These are phyloP conservation scores for California macrophylla DNA, from an alignment of 441 rosid species.

Conservation along the genomic window DNA sequence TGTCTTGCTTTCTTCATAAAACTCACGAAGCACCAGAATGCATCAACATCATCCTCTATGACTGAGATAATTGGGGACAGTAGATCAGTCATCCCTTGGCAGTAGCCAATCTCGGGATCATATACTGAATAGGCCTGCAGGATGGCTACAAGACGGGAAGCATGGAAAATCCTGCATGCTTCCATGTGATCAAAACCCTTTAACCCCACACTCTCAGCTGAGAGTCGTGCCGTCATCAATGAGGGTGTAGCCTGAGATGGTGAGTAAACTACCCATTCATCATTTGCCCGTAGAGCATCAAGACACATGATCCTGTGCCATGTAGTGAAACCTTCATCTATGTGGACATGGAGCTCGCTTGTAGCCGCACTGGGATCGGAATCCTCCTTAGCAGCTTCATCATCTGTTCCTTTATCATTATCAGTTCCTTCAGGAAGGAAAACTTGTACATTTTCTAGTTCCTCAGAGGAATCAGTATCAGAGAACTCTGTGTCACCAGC, in stretches of 20 bases:
- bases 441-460: slow-evolving; percentile 42
- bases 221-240: slow-evolving; percentile 43
- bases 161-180: slow-evolving; percentile 71
- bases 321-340: slow-evolving; percentile 55
- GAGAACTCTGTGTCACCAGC: slow-evolving; percentile 51
- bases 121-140: slow-evolving; percentile 84
- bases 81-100: slow-evolving; percentile 95
- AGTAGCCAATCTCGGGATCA: slow-evolving; percentile 84
- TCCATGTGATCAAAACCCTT: slow-evolving; percentile 76
- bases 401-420: slow-evolving; percentile 22
- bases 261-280: slow-evolving; percentile 62
- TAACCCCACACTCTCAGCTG: slow-evolving; percentile 69
- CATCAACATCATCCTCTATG: slow-evolving; percentile 72
- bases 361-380: slow-evolving; percentile 18
- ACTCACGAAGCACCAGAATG: slow-evolving; percentile 94
- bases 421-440: slow-evolving; percentile 38
- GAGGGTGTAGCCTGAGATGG: slow-evolving; percentile 49
- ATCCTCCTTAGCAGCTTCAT: slow-evolving; percentile 21
- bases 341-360: slow-evolving; percentile 18
- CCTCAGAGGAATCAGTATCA: slow-evolving; percentile 65
- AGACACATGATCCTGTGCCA: slow-evolving; percentile 89
- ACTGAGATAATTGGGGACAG: slow-evolving; percentile 72
- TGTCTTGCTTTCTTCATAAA: slow-evolving; percentile 93
- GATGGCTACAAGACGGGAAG: slow-evolving; percentile 76
- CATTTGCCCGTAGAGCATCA: slow-evolving; percentile 82